Evolutionary conservation across 352 stramenopile genomes (phyloP), one percentile per base, ranked within the genome.

Genomic region (Pythium oligandrum): DNA sequence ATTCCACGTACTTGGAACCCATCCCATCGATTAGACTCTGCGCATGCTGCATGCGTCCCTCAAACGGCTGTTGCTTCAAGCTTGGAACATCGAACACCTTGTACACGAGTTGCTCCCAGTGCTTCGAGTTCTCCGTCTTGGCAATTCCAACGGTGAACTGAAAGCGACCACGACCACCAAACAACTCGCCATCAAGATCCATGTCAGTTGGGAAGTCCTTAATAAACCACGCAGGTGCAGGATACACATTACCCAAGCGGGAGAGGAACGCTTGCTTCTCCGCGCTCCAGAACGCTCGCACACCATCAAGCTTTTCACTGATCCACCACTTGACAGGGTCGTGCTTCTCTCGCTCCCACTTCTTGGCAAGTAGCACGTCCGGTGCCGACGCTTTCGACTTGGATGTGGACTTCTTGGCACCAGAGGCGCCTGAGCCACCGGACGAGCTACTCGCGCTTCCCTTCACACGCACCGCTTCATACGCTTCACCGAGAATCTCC

Each of bases 131-230:
- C 35, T 81, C 59, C 3, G 70, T 87, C 58, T 86, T 86, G 32
- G 74, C 75, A 40, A 86, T 70, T 6, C 73, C 73, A n/a, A 88
- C 73, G 3, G 74, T 87, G 40, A 78, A 75, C 57, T 87, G 73
- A 59, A 91, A 91, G 11, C 59, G 58, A 17, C 66, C 68, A 35
- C 79, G 70, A 4, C 81, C 78, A 4, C 78, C 64, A 45, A 88
- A 91, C 30, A 91, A 61, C 58, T 91, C 81, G 9, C 81, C 81
- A 40, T 91, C 81, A n/a, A 91, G 70, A 45, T 84, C 60, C 30
- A 80, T 40, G 51, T 86, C 67, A 17, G 53, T 57, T 26, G 81
- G 81, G n/a, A 91, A 75, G 0, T 55, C 54, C n/a, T 55, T 44
- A 4, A 61, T 83, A 56, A 88, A 86, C 71, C 74, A 86, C 7